phyloP scores from a whole-genome alignment of 2,329 filamentous ascomycete species.

The Fusarium sp. region DNA sequence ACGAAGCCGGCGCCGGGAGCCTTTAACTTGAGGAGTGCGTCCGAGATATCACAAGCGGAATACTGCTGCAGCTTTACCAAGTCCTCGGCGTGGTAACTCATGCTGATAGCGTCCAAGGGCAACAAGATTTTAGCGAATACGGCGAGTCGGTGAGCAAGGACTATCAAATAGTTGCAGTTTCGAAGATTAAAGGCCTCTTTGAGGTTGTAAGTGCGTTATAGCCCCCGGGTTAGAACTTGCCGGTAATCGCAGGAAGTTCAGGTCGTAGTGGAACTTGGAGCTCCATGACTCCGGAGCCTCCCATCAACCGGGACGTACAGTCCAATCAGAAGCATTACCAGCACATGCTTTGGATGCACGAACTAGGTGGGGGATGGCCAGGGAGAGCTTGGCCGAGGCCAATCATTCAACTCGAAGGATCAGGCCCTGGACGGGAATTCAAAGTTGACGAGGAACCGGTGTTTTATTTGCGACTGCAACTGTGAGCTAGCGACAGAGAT shows the following conservation, averaged over 20 bases:
- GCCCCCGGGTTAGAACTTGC: conserved; percentile 11
- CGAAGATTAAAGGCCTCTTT: conserved; percentile 9
- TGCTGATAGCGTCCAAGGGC: conserved; percentile 25
- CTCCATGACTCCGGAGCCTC: conserved; percentile 44
- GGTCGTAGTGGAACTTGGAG: conserved; percentile 25
- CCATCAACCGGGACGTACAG: conserved; percentile 39
- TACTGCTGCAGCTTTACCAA: conserved; percentile 49
- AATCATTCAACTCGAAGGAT: conserved; percentile 25
- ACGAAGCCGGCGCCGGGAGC: conserved; percentile 73
- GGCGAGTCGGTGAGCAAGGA: conserved; percentile 29
- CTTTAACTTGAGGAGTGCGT: conserved; percentile 76
- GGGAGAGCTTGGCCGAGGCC: conserved; percentile 26
- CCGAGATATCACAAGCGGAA: conserved; percentile 70
- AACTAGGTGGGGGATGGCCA: conserved; percentile 31
- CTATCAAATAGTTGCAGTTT: conserved; percentile 11
- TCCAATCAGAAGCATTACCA: conserved; percentile 44
- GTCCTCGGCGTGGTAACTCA: conserved; percentile 36
- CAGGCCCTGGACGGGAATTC: conserved; percentile 18
- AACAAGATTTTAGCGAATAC: conserved; percentile 16
- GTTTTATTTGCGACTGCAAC: conserved; percentile 20
- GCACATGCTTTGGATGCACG: conserved; percentile 33
- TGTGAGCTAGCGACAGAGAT: conserved; percentile 21
- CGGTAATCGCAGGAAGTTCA: conserved; percentile 28
- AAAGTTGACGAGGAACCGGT: conserved; percentile 12
- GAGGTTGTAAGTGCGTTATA: conserved; percentile 20